These are phyloP conservation scores for Phytopythium delawarense DNA, from an alignment of 352 stramenopile genomes.

Conservation along the genomic window DNA sequence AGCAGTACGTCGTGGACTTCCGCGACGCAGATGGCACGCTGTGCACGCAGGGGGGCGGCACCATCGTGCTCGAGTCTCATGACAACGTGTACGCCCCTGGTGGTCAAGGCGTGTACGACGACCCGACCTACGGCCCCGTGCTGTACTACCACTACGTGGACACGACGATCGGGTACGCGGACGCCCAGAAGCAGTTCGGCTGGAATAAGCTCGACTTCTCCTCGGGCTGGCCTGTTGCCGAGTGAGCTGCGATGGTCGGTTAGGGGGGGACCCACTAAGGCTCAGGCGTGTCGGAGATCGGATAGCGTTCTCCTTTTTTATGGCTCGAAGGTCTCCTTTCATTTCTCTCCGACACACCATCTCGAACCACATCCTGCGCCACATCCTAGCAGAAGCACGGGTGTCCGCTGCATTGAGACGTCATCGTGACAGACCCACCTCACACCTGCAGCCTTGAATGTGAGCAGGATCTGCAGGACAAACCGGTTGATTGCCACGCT, in stretches of 20 bases:
- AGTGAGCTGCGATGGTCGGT: not conserved
- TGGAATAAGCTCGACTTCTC: slow-evolving; percentile 54
- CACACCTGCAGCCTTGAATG: too few relatives aligned
- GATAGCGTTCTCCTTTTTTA: too few relatives aligned
- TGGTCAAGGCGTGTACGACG: slow-evolving; percentile 38
- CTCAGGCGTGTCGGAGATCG: too few relatives aligned
- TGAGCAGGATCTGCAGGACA: too few relatives aligned
- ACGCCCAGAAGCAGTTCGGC: slow-evolving; percentile 43
- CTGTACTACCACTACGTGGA: slow-evolving; percentile 57
- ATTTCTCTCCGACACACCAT: too few relatives aligned
- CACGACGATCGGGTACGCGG: slow-evolving; percentile 32
- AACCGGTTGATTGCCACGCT: too few relatives aligned
- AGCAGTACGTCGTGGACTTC: slow-evolving; percentile 17
- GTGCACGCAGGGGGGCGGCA: slow-evolving; percentile 29
- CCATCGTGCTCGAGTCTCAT: slow-evolving; percentile 36
- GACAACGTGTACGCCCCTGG: slow-evolving; percentile 34
- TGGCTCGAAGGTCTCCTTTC: too few relatives aligned
- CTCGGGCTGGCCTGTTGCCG: slow-evolving; percentile 31
- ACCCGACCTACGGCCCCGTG: slow-evolving; percentile 31
- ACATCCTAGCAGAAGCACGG: too few relatives aligned
- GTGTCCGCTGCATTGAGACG: too few relatives aligned
- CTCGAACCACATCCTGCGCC: too few relatives aligned
- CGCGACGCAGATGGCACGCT: slow-evolving; percentile 25
- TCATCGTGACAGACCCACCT: too few relatives aligned
- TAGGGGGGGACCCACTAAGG: too few relatives aligned